Conservation (phyloP, 176 grass and related monocot genomes). For the Oryza meridionalis region DNA sequence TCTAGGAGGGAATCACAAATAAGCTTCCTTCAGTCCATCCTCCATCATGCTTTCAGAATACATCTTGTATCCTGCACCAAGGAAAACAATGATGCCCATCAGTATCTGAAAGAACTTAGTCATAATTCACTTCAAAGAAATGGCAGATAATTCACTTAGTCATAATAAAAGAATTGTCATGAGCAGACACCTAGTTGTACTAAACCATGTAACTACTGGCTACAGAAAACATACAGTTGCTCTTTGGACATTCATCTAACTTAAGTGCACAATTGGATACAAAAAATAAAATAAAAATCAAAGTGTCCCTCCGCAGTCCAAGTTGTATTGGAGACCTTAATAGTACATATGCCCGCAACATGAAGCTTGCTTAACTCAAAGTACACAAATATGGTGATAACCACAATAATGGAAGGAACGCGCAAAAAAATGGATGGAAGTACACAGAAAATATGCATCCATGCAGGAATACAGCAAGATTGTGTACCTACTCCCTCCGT, state of each 20-base stretch:
- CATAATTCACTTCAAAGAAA: constrained; percentile 1
- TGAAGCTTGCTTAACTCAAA: neutral
- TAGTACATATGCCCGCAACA: neutral
- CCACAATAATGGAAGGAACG: neutral
- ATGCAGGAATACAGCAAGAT: neutral
- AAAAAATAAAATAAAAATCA: neutral
- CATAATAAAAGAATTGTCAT: neutral
- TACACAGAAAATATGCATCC: neutral
- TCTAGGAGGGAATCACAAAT: neutral
- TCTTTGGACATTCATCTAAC: neutral
- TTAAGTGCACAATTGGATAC: neutral
- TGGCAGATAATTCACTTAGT: too few relatives aligned
- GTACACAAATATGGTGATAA: neutral
- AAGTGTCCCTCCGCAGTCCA: neutral
- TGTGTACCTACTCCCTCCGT: too few relatives aligned
- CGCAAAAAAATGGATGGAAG: neutral
- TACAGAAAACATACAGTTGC: neutral
- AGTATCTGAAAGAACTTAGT: neutral
- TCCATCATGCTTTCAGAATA: neutral
- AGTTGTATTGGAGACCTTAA: neutral
- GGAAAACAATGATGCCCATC: neutral
- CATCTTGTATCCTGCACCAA: constrained; percentile 12
- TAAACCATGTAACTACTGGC: neutral
- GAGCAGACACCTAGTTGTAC: neutral
- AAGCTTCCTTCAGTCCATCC: neutral